Evolutionary conservation across 768 basidiomycete species (phyloP).

Genomic region (Sistotremastrum niveocremeum): DNA sequence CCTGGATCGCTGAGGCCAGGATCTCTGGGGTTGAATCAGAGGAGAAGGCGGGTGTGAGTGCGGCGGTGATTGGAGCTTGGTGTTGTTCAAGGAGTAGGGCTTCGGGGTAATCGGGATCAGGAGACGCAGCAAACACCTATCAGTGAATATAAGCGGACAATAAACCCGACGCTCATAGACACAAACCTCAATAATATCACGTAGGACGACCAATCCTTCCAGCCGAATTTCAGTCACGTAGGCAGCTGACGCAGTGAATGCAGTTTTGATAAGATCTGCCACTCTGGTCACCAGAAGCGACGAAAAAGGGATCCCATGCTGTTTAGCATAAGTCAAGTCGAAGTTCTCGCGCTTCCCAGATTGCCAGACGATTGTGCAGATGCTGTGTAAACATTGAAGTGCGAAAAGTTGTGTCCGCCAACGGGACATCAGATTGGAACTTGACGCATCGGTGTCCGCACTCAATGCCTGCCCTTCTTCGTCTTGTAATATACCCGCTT

Average conservation of each 20-base stretch:
- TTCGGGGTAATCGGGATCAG: conserved; percentile 89
- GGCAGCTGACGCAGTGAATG: conserved; percentile 93
- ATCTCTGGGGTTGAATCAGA: conserved; percentile 94
- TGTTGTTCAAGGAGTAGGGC: conserved; percentile 88
- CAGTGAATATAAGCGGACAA: too few species aligned
- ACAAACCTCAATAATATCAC: conserved; percentile 81
- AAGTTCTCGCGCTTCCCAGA: conserved; percentile 76
- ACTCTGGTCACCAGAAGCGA: conserved; percentile 74
- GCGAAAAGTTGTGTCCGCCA: conserved; percentile 98
- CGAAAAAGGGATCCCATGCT: conserved; percentile 38
- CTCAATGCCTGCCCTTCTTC: conserved; percentile 93
- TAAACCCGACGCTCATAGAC: conserved; percentile 3
- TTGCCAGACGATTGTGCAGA: conserved; percentile 60
- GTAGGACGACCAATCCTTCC: conserved; percentile 77
- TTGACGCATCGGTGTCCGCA: conserved; percentile 22
- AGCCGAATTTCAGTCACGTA: conserved; percentile 92
- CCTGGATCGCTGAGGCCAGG: conserved; percentile 78
- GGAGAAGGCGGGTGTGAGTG: conserved; percentile 91
- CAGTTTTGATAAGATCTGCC: conserved; percentile 92
- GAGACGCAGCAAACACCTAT: conserved; percentile 77
- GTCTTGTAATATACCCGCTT: conserved; percentile 45
- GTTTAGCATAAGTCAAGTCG: conserved; percentile 57
- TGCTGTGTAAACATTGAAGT: conserved; percentile 79
- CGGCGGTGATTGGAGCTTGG: conserved; percentile 96
- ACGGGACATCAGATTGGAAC: conserved; percentile 58